A percentile compares a stretch with the other conserved stretches of the same genome.
Evolutionary conservation across 768 basidiomycete species (phyloP).

Genomic region (Suillus variegatus): DNA sequence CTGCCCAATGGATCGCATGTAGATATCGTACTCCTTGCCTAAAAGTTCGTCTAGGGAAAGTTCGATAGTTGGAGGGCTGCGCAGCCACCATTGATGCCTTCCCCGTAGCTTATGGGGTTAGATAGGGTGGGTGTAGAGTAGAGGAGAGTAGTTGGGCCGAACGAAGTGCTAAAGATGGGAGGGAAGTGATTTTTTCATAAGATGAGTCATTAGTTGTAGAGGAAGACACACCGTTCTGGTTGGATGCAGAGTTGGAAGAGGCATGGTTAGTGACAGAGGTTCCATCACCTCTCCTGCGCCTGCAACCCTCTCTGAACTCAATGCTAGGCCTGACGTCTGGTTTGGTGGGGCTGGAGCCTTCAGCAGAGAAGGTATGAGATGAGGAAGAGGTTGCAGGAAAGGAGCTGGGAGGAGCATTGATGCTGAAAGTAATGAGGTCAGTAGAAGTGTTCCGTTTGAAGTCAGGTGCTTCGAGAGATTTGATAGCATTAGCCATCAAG

Average conservation of each 20-base stretch:
- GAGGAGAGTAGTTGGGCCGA: too few species aligned
- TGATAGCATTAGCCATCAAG: too few species aligned
- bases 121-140: too few species aligned
- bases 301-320: slow-evolving; percentile 57
- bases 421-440: slow-evolving; percentile 64
- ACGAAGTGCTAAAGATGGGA: too few species aligned
- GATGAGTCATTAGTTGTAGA: slow-evolving; percentile 18
- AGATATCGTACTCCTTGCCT: too few species aligned
- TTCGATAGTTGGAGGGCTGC: too few species aligned
- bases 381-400: background rate
- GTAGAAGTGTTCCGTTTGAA: too few species aligned
- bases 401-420: slow-evolving; percentile 57
- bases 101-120: too few species aligned
- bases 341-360: slow-evolving; percentile 45
- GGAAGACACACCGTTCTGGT: slow-evolving; percentile 6
- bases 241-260: slow-evolving; percentile 29
- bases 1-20: too few species aligned
- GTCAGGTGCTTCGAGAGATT: too few species aligned
- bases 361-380: slow-evolving; percentile 5
- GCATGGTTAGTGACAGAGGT: slow-evolving; percentile 3
- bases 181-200: slow-evolving; percentile 41
- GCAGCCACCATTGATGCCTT: too few species aligned
- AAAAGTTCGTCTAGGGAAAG: too few species aligned
- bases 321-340: slow-evolving; percentile 66
- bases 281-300: slow-evolving; percentile 33